Evolutionary conservation across 1,284 basidiomycete species (phyloP), one percentile per base, ranked within the genome.

Genomic region (Leccinum huronense): DNA sequence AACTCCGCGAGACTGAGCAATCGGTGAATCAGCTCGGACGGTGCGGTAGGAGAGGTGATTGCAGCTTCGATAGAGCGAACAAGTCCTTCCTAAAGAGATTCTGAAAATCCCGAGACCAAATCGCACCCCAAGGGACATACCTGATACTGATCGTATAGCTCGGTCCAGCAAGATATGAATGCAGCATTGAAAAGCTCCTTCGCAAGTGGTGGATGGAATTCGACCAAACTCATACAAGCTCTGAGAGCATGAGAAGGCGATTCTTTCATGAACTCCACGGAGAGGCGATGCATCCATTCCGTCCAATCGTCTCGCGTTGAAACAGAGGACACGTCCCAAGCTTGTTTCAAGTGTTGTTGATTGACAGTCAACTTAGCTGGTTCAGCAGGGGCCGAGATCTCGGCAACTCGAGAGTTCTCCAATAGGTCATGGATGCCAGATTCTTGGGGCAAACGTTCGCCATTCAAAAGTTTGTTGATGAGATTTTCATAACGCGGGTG

Each of bases 181-280:
- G 97, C 97, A 10, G 97, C 95, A 76, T 99, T 99, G 83, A 99
- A 99, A 8, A 99, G 81, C 72, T 98, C 96, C 70, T 93, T 91
- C 0, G 95, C 95, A 63, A 99, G 83, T 0, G 96, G 94, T 14
- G 89, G 86, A 77, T 99, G 94, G 30, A 93, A 89, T 72, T 98
- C 94, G 1, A 98, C 95, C 57, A 99, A 80, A 72, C 89, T 94
- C 82, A 95, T 94, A 73, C 97, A 99, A 1, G 97, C 97, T 60
- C 97, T 88, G 57, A 99, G 83, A 34, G 97, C 97, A 80, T 98
- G 95, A 7, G 95, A 98, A 0, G 97, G 97, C 1, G 97, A 98
- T 70, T 98, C 96, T 71, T 97, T 94, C 91, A 99, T 95, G 73
- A 99, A 92, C 77, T 98, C 97, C 10, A 97, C 93, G 6, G 95